Evolutionary conservation across 306 rosid species (phyloP).

Genomic region (Rosa multiflora): DNA sequence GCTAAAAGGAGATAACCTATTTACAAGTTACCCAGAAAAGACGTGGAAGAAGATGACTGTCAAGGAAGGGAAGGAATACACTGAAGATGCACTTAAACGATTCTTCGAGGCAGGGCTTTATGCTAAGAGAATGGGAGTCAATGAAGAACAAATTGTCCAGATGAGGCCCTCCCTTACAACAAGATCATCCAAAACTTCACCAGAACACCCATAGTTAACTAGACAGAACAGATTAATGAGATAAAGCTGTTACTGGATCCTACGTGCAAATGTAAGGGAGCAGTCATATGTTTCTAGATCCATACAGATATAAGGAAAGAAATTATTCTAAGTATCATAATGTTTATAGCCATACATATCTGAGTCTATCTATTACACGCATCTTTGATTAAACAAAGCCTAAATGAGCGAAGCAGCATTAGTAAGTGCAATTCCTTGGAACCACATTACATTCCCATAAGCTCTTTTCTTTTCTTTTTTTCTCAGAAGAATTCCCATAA

Average conservation of each 20-base stretch:
- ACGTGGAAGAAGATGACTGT: slow-evolving; percentile 67
- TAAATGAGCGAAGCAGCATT: background rate
- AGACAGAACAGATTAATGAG: background rate
- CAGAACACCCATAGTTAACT: slow-evolving; percentile 20
- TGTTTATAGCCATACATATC: background rate
- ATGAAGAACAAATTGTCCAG: slow-evolving; percentile 67
- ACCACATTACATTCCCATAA: no score
- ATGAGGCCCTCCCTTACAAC: slow-evolving; percentile 92
- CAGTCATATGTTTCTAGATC: background rate
- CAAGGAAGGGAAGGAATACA: slow-evolving; percentile 70
- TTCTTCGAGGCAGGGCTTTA: slow-evolving; percentile 71
- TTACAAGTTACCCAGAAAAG: slow-evolving; percentile 60
- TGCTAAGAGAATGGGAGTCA: slow-evolving; percentile 80
- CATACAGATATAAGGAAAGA: background rate
- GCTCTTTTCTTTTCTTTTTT: background rate
- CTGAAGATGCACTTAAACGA: slow-evolving; percentile 58
- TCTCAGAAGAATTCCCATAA: no score
- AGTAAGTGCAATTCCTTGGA: no score
- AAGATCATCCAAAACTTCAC: slow-evolving; percentile 32
- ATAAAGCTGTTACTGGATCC: background rate
- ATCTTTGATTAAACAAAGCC: background rate
- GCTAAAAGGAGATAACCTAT: slow-evolving; percentile 62
- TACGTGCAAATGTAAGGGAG: background rate
- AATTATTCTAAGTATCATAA: background rate
- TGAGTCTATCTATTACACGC: background rate